phyloP scores from a whole-genome alignment of 495 filamentous ascomycete species.

The Penicillium flavigenum region DNA sequence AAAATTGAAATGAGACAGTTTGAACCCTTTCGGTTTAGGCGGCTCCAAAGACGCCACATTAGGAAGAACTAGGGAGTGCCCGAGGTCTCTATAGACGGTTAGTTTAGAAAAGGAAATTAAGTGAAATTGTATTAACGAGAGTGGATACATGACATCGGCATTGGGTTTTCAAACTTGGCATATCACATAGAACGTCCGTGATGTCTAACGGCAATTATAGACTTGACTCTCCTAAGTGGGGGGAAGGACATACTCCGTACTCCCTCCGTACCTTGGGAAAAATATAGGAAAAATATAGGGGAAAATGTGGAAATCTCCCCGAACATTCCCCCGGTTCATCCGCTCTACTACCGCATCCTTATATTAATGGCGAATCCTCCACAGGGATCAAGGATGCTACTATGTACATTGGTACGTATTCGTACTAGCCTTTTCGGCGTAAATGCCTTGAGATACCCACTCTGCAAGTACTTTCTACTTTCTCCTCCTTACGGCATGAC shows the following conservation, averaged over 20 bases:
- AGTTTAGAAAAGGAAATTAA: not conserved
- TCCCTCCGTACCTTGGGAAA: too few relatives aligned
- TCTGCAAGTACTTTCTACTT: slow-evolving; percentile 11
- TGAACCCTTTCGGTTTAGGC: slow-evolving; percentile 1
- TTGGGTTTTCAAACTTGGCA: slow-evolving; percentile 4
- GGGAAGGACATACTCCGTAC: too few relatives aligned
- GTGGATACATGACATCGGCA: slow-evolving; percentile 12
- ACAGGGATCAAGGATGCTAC: slow-evolving; percentile 8
- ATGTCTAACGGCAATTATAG: not conserved
- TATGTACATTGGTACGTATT: not conserved
- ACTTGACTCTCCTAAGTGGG: not conserved
- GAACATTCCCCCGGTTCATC: slow-evolving; percentile 15
- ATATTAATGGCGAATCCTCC: slow-evolving; percentile 22
- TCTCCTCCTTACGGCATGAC: slow-evolving; percentile 1
- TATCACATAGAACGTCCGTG: not conserved
- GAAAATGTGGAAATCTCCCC: slow-evolving; percentile 2
- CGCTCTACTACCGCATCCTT: slow-evolving; percentile 17
- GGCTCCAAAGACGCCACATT: slow-evolving; percentile 16
- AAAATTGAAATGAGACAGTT: slow-evolving; percentile 2
- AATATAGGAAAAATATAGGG: not conserved
- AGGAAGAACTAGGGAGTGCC: not conserved
- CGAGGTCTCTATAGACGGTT: not conserved
- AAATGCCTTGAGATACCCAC: slow-evolving; percentile 7
- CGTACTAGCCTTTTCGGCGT: not conserved
- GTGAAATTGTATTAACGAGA: not conserved